Evolutionary conservation across 139 green algal genomes (phyloP).

Genomic region (Volvox africanus): DNA sequence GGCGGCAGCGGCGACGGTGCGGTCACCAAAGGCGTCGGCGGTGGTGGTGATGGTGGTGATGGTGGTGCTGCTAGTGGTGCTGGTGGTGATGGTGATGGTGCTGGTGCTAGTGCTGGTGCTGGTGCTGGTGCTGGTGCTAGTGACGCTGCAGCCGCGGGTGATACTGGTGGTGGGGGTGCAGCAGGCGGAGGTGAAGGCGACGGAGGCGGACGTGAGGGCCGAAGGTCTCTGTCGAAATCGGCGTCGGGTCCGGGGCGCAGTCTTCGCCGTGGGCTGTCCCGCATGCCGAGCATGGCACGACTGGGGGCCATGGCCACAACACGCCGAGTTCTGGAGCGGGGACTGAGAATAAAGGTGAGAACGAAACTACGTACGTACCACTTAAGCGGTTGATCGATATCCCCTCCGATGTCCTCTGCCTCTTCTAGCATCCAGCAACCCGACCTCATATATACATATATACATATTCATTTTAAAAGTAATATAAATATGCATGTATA

Average conservation of each 20-base stretch:
- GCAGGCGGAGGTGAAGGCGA: not conserved
- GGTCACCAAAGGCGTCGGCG: not conserved
- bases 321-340: constrained; percentile 6
- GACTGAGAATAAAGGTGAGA: constrained; percentile 56
- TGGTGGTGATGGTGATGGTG: not conserved
- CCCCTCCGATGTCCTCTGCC: no score
- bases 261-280: not conserved
- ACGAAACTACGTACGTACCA: not conserved
- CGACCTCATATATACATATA: no score
- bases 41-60: not conserved
- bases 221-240: not conserved
- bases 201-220: not conserved
- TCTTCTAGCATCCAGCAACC: no score
- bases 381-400: not conserved
- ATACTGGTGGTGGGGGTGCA: not conserved
- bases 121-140: not conserved
- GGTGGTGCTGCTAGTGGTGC: not conserved
- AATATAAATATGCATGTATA: no score
- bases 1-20: not conserved
- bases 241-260: not conserved
- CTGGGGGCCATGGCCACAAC: not conserved
- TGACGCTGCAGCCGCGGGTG: not conserved
- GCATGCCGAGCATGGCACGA: constrained; percentile 1
- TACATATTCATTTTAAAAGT: no score
- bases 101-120: not conserved